A percentile compares a stretch with the other conserved stretches of the same genome.
phyloP scores from a whole-genome alignment of 352 stramenopile species.

The Globisporangium yorkense region DNA sequence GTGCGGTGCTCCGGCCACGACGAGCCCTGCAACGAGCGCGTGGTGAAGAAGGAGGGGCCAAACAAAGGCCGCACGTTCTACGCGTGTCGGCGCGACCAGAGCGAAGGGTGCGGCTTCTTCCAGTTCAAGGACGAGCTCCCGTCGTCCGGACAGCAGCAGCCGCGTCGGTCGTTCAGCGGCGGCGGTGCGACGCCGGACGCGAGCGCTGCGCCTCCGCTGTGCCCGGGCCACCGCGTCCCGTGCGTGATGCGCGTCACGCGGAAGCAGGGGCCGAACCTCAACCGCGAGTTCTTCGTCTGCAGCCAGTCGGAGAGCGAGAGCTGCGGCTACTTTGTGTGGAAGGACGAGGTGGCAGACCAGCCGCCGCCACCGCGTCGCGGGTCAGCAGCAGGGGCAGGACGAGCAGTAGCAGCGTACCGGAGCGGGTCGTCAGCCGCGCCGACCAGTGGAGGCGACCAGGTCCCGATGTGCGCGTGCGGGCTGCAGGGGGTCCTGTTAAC shows the following conservation, averaged over 20 bases:
- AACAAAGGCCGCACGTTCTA: conserved; percentile 72
- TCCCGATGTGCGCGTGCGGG: conserved; percentile 39
- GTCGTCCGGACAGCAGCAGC: not conserved
- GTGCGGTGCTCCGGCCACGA: conserved; percentile 50
- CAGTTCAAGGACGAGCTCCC: conserved; percentile 63
- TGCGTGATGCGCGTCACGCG: conserved; percentile 41
- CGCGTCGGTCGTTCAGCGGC: not conserved
- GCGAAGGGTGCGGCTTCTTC: conserved; percentile 66
- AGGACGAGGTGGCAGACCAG: conserved; percentile 54
- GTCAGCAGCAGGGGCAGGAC: not conserved
- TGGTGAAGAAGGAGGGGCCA: conserved; percentile 50
- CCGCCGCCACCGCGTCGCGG: not conserved
- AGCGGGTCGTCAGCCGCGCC: not conserved
- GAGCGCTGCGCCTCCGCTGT: conserved; percentile 20
- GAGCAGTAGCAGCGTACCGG: not conserved
- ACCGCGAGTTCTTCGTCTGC: conserved; percentile 92
- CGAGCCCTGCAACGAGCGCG: conserved; percentile 58
- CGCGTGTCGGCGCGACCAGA: conserved; percentile 40
- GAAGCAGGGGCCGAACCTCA: conserved; percentile 73
- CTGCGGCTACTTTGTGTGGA: conserved; percentile 91
- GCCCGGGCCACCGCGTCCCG: conserved; percentile 30
- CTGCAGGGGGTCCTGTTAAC: conserved; percentile 38
- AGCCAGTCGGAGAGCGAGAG: conserved; percentile 63
- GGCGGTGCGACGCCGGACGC: too few relatives aligned
- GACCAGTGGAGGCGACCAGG: not conserved